Base-by-base conservation (phyloP, 1,284 basidiomycete species). In the Rhodotorula mucilaginosa region DNA sequence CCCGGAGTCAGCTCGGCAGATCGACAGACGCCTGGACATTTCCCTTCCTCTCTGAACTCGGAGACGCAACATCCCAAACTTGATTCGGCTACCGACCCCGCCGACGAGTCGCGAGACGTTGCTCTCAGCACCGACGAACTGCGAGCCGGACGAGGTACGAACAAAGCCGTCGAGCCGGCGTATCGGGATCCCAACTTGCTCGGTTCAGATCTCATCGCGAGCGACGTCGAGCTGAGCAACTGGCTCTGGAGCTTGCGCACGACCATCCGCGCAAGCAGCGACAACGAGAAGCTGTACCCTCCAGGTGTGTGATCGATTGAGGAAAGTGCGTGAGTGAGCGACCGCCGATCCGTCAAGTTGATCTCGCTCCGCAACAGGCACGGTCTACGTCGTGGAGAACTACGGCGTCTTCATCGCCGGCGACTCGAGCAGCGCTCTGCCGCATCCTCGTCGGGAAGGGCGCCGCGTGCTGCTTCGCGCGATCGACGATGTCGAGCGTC, bases 401-500 rank as follows among this genome's bases (percentile, higher is more conserved):
- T 82, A 80, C 71, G 80, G 81, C 34, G 80, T 82, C n/a, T 81
- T 80, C 65, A 77, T 82, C n/a, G 79, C 80, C 1, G 59, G 68
- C 66, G 78, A 78, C 39, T 66, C 70, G 31, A 39, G 29, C 12
- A 34, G 58, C 6, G 23, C 60, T 6, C 60, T 58, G 39, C 26
- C 26, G 26, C 61, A n/a, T 62, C 70, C 66, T 62, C 71, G 19
- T 29, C 61, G 66, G 3, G 74, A 82, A 62, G 84, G 83, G 5
- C 79, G 83, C 51, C 74, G 84, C 23, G 82, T 84, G 34, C 80
- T 83, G 29, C 76, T 85, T 31, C 78, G 83, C 5, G 79, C 80
- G 58, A 83, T 83, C 68, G 81, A 83, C 59, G 81, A 83, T 26
- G 83, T 85, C 8, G 80, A 82, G 69, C 82, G 82, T 70, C 73